Base-by-base conservation (phyloP, 1,139 yeast species). In the Hanseniaspora gamundiae region DNA sequence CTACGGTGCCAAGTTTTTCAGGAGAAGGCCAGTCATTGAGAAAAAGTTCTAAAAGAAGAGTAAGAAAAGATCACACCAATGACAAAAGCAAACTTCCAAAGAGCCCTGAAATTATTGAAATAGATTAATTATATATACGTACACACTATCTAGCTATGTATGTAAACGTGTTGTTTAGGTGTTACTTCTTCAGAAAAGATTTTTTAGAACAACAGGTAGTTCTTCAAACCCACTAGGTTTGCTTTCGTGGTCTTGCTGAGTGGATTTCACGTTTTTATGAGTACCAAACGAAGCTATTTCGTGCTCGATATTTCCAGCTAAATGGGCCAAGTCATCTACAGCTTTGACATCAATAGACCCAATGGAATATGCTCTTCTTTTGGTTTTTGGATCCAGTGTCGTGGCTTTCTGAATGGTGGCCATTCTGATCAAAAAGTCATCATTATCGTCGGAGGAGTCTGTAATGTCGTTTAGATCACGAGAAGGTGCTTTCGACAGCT, bases 71-170 rank as follows among this genome's bases (percentile, higher is more conserved):
- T 49, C 63, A 69, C 61, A 46, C 59, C 51, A 41, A 73, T 49
- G 56, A 11, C 1, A 57, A 54, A 33, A 56, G 62, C 6, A 61
- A 64, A 46, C 73, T 66, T 63, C 74, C 64, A 58, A 71, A 79
- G 44, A 78, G 85, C 51, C 91, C 93, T 0, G 94, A 84, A 49
- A 74, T 75, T 27, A 83, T 85, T 49, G 87, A 83, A 57, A 82
- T 85, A 51, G 94, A 85, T 62, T 80, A 66, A 52, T 22, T 38
- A 2, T 35, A n/a, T n/a, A n/a, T n/a, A n/a, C n/a, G n/a, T n/a
- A n/a, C n/a, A n/a, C n/a, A n/a, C n/a, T 40, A 22, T 4, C 4
- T 30, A n/a, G 4, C 9, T 4, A 16, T 5, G 9, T 16, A 30
- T 16, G 16, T 30, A n/a, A 4, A n/a, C 9, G 14, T 11, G n/a